Evolutionary conservation across 2,329 filamentous ascomycete genomes (phyloP), one percentile per base, ranked within the genome.

Genomic region (Dactylella cylindrospora): DNA sequence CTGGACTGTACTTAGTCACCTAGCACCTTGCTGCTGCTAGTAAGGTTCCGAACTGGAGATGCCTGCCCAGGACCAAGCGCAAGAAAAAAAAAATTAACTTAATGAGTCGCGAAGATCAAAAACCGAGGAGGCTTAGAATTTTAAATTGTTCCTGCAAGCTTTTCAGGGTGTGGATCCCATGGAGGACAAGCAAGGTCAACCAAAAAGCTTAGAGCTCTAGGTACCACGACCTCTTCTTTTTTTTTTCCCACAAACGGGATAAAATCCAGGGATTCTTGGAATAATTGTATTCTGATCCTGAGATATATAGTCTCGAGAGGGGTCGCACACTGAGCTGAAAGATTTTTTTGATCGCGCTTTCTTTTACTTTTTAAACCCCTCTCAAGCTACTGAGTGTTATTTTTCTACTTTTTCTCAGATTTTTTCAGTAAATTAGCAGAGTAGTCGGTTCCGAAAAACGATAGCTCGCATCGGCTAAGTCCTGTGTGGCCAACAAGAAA

Each of bases 221-320:
- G 35, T 38, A 26, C 17, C 46, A n/a, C n/a, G n/a, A n/a, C 47
- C 47, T 19, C 13, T n/a, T 26, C 19, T 20, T 13, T 2, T 25
- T 6, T 46, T 20, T 17, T 40, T 46, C 19, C 31, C 46, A 13
- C 36, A 52, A 52, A 41, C 39, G 54, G 54, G 54, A 22, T 47
- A 52, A 38, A 61, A 39, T 17, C 54, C n/a, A n/a, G n/a, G n/a
- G n/a, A 28, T 20, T 7, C 19, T 32, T 19, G 28, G 31, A 38
- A 32, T 45, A 44, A 51, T 61, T 46, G 47, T 47, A 46, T 41
- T 61, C 41, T 39, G 50, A 57, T 57, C 43, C 43, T 28, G 43
- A 40, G 36, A 23, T 44, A 35, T 57, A 50, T 44, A 50, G 29
- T 19, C 29, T 43, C 40, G 39, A 44, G 52, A 44, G 40, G 26